Evolutionary conservation across 2,329 filamentous ascomycete species (phyloP), one percentile per base, ranked within the genome.

Genomic region (Aspergillus thermomutatus): DNA sequence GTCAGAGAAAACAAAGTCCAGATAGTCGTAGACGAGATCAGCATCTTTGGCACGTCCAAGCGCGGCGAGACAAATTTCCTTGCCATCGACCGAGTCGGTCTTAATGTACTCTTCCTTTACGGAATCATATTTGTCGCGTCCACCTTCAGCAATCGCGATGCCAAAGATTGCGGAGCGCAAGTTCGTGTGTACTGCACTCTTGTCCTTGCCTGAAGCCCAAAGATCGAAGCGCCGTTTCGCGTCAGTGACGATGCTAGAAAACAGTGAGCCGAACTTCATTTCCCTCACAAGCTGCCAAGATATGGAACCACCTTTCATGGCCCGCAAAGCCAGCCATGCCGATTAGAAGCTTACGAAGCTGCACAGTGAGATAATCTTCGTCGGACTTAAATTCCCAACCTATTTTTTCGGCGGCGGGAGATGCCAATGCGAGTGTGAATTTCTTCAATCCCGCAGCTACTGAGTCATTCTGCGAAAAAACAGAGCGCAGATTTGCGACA

Each of bases 41-140:
- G 79, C 71, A 54, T 91, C 85, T 65, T 88, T 87, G 21, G 89
- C 86, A 41, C 87, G 85, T 34, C 92, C 91, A 47, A 99, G 82
- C 3, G 89, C 85, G 40, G 83, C 80, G 3, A 97, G 83, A 63
- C 86, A 89, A 62, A 96, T 89, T 64, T 96, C 92, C 75, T 92
- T 95, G 66, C 92, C 92, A 67, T 97, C 94, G 40, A 97, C 87
- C 7, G 92, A 91, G 52, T 88, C 88, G 11, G 91, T 94, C 51
- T 81, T 87, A 61, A 86, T 82, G 82, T 91, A 97, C 72, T 97
- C 92, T 54, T 91, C 85, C 79, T 93, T 91, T 54, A 99, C 82
- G 7, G 87, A 83, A 27, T 89, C 82, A 63, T 85, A 88, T 53
- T 91, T 90, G 17, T 86, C 79, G 52, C 83, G 82, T 7, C 85